Evolutionary conservation across 129 eudicot genomes (phyloP).

Genomic region (Apium graveolens): DNA sequence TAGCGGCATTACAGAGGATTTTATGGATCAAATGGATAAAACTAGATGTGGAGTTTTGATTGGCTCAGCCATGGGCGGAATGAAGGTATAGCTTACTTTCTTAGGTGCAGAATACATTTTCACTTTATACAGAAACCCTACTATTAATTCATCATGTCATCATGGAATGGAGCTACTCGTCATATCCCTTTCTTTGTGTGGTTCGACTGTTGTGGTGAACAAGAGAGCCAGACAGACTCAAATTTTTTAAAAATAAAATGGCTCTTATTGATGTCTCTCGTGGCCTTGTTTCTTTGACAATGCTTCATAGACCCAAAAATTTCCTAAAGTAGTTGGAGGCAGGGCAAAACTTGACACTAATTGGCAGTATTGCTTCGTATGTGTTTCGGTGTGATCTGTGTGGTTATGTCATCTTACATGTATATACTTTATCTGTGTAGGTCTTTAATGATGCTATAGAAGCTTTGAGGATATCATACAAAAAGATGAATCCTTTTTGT

Average conservation of each 20-base stretch:
- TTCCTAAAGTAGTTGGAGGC: neutral
- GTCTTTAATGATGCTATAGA: constrained; percentile 92
- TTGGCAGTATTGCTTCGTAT: neutral
- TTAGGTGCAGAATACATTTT: neutral
- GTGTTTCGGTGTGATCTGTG: neutral
- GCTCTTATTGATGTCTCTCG: neutral
- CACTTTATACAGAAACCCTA: neutral
- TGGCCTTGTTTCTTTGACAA: neutral
- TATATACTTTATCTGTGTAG: constrained; percentile 25
- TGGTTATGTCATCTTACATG: neutral
- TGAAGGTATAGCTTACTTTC: constrained; percentile 54
- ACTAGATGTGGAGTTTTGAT: constrained; percentile 79
- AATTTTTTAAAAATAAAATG: neutral
- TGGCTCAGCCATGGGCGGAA: constrained; percentile 96
- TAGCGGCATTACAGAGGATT: constrained; percentile 63
- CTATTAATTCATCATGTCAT: neutral
- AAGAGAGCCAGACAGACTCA: neutral
- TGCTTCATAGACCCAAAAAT: neutral
- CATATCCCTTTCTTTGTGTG: neutral
- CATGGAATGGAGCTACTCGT: neutral
- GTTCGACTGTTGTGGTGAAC: neutral
- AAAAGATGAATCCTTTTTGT: constrained; percentile 94
- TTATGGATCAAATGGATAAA: constrained; percentile 60
- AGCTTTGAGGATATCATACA: constrained; percentile 85
- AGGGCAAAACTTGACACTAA: neutral